Conservation (phyloP, 345 rosid genomes). For the Gossypium rotundifolium region DNA sequence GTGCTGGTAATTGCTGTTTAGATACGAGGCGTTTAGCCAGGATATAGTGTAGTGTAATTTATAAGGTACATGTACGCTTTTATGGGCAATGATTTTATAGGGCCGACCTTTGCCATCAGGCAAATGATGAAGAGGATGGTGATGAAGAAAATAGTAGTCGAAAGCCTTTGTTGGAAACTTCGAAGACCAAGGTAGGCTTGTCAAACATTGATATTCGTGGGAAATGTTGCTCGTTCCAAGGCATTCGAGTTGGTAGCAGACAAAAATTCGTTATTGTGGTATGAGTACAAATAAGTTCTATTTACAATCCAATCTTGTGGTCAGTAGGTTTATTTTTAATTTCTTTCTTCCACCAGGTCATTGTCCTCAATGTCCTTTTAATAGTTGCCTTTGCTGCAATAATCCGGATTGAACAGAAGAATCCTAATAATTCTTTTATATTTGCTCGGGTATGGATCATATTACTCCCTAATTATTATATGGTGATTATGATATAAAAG, state of each 20-base stretch:
- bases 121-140: slow-evolving; percentile 53
- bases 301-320: neutral
- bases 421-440: slow-evolving; percentile 27
- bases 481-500: neutral
- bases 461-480: neutral
- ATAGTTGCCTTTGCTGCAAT: slow-evolving; percentile 28
- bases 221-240: slow-evolving; percentile 44
- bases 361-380: neutral
- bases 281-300: slow-evolving; percentile 1
- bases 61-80: slow-evolving; percentile 9
- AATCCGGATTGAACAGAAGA: slow-evolving; percentile 49
- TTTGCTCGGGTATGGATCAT: slow-evolving; percentile 43
- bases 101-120: slow-evolving; percentile 68
- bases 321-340: neutral
- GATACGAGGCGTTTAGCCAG: neutral
- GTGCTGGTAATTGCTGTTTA: neutral
- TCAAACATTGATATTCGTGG: slow-evolving; percentile 27
- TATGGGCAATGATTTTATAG: slow-evolving; percentile 25
- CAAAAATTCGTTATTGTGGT: slow-evolving; percentile 63
- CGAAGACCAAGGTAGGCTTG: slow-evolving; percentile 27
- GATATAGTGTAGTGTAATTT: neutral
- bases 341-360: slow-evolving; percentile 4
- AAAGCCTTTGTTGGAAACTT: slow-evolving; percentile 41
- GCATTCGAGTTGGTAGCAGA: slow-evolving; percentile 47
- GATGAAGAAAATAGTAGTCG: slow-evolving; percentile 47